These are phyloP conservation scores for Fraxinus dipetala DNA, from an alignment of 305 asterid genomes.

Conservation along the genomic window DNA sequence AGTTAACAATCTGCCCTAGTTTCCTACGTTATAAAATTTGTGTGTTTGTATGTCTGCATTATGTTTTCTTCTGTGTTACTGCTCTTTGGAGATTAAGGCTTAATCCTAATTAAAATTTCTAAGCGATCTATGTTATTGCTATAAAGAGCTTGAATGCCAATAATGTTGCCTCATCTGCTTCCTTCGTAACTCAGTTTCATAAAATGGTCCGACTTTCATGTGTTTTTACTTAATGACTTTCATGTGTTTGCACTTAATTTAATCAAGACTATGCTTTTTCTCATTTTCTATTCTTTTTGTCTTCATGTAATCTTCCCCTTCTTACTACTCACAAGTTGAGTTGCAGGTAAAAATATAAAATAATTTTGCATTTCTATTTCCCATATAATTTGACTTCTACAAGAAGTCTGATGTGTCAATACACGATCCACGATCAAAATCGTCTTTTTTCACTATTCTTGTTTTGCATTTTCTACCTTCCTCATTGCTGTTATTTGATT, in stretches of 20 bases:
- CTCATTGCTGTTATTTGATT: conserved; percentile 9
- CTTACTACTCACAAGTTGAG: neutral
- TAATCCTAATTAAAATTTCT: neutral
- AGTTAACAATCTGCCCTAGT: neutral
- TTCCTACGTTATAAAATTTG: neutral
- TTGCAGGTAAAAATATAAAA: neutral
- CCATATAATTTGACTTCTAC: neutral
- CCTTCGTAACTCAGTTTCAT: neutral
- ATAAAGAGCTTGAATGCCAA: neutral
- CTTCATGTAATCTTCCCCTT: neutral
- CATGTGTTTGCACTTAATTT: neutral
- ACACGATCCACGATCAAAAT: neutral
- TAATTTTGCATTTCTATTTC: neutral
- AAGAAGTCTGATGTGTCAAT: neutral
- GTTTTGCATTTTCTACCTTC: neutral
- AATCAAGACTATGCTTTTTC: neutral
- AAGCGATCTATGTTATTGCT: neutral
- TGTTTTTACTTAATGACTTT: neutral
- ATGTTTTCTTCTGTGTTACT: neutral
- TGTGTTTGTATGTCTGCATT: neutral
- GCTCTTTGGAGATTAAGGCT: neutral
- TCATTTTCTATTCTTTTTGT: neutral
- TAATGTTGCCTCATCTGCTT: neutral
- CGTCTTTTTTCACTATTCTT: neutral
- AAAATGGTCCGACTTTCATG: neutral